Percentiles rank a stretch among this genome's conserved stretches.
Conservation (phyloP, 2,329 filamentous ascomycete genomes). For the Talaromyces albobiverticillius region DNA sequence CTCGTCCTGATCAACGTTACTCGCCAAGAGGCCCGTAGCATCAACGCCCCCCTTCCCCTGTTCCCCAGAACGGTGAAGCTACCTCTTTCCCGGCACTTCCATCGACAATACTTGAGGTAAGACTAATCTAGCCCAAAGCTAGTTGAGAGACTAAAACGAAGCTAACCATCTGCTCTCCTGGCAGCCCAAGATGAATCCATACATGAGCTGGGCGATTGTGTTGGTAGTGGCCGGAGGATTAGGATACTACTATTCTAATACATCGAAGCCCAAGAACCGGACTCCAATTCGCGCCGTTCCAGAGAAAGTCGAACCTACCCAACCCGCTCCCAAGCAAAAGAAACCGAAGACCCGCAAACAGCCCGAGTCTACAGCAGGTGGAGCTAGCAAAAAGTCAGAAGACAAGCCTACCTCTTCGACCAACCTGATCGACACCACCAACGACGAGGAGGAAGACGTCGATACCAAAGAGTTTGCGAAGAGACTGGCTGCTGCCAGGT, state of each 20-base stretch:
- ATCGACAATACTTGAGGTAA: neutral
- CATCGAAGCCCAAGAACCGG: constrained; percentile 30
- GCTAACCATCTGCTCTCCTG: no score
- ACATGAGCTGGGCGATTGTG: constrained; percentile 44
- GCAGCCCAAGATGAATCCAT: constrained; percentile 36
- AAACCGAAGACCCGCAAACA: constrained; percentile 34
- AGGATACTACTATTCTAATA: constrained; percentile 42
- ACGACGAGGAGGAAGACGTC: constrained; percentile 58
- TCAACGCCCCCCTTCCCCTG: no score
- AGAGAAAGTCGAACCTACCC: constrained; percentile 33
- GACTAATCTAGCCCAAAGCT: neutral
- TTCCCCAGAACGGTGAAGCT: neutral
- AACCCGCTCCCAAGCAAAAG: constrained; percentile 41
- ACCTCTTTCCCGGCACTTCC: no score
- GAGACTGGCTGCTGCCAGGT: constrained; percentile 67
- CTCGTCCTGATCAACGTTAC: neutral
- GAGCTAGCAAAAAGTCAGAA: constrained; percentile 28
- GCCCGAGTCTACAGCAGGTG: constrained; percentile 26
- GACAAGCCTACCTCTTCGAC: constrained; percentile 25
- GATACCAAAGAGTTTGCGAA: constrained; percentile 74
- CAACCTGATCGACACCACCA: constrained; percentile 27
- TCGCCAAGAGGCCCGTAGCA: neutral
- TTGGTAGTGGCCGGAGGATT: constrained; percentile 40
- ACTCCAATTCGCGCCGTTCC: constrained; percentile 25
- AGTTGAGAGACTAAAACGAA: no score